Percentiles rank a stretch among this genome's conserved stretches.
phyloP scores from a whole-genome alignment of 2,329 filamentous ascomycete genomes.

The Colletotrichum liriopes region DNA sequence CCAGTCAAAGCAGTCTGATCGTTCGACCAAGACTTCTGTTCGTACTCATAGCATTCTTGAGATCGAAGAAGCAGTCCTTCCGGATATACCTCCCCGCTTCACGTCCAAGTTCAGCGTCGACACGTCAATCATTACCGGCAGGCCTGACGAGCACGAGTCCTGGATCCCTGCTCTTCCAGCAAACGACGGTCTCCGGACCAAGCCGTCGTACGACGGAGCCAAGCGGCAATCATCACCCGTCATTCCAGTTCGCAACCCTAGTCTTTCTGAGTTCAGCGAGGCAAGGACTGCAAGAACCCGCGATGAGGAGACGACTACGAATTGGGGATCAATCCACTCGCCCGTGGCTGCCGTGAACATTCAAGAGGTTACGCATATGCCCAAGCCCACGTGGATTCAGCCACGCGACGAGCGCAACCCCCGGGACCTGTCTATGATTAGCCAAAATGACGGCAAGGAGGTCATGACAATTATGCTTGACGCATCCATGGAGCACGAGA shows the following conservation, averaged over 20 bases:
- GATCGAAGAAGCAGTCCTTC: constrained; percentile 51
- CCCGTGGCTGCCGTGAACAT: constrained; percentile 62
- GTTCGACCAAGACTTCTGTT: constrained; percentile 55
- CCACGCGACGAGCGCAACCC: constrained; percentile 45
- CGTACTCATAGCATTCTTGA: constrained; percentile 60
- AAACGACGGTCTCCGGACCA: constrained; percentile 10
- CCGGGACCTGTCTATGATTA: constrained; percentile 37
- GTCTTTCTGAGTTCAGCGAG: constrained; percentile 54
- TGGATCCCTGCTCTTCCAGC: constrained; percentile 56
- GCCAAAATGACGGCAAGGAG: constrained; percentile 51
- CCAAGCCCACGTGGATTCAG: constrained; percentile 58
- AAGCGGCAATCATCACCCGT: constrained; percentile 68
- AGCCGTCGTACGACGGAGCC: constrained; percentile 47
- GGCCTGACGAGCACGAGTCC: constrained; percentile 54
- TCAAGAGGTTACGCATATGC: constrained; percentile 58
- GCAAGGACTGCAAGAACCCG: constrained; percentile 50
- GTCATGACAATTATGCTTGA: constrained; percentile 64
- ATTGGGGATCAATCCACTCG: constrained; percentile 68
- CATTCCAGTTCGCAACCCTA: constrained; percentile 58
- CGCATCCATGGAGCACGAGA: constrained; percentile 46
- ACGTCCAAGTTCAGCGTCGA: constrained; percentile 52
- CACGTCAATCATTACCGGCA: constrained; percentile 44
- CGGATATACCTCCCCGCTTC: constrained; percentile 38
- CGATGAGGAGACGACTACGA: constrained; percentile 60
- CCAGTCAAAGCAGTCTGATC: constrained; percentile 52